Base-by-base conservation (phyloP, 2,329 filamentous ascomycete genomes). In the Sporothrix curviconia region DNA sequence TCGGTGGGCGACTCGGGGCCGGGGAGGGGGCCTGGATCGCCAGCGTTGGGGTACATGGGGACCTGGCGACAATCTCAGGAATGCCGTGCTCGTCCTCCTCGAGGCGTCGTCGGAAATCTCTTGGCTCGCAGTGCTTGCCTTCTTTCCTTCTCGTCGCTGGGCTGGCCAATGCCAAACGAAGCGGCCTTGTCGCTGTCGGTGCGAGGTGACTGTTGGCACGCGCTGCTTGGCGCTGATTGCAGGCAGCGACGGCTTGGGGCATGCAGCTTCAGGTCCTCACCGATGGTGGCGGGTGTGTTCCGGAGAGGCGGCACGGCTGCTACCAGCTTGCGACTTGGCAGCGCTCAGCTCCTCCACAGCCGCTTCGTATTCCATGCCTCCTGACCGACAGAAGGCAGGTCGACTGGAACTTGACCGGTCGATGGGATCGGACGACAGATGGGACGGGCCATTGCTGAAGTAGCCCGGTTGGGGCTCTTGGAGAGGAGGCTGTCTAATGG, bases 1-100 rank as follows among this genome's bases (percentile, higher is more conserved):
- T 74, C 69, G 19, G 73, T 68, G 49, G 69, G 67, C 49, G 64
- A 65, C 4, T 72, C 65, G 44, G 71, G 8, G 84, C 82, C 1
- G 92, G 91, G 2, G 92, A 94, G 2, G 94, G 94, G 14, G 94
- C 94, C 74, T 99, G 94, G 9, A 97, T 97, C 92, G 61, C 94
- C 94, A 43, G 94, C 89, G 69, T 94, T 84, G 55, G 86, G 88
- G 68, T 94, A 87, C 89, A 99, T 94, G 51, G 94, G 94, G 39
- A 99, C 92, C 67, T 92, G 87, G 66, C 89, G 84, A 49, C 92
- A 64, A 96, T 94, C 68, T 95, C 89, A 2, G 92, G 92, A 65
- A 96, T 96, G 22, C 92, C 92, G 56, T 91, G 85, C 62, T 94
- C 89, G 50, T 94, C 88, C 46, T 92, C 88, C 17, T 87, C 87